Evolutionary conservation across 73 alveolate genomes (phyloP).

Genomic region (Symbiodinium natans): DNA sequence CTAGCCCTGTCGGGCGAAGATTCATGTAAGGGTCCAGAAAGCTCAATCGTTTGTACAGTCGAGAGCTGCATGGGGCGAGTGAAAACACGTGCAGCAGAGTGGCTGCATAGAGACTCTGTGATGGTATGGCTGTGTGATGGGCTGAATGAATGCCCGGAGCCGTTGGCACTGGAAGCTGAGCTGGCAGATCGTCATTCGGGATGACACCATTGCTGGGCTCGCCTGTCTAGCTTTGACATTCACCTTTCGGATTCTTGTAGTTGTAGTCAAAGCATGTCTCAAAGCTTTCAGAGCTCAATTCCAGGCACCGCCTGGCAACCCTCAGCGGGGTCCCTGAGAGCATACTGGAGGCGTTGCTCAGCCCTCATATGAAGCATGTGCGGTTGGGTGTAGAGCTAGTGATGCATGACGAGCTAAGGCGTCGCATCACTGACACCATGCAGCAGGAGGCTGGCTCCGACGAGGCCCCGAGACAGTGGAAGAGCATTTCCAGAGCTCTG

Average conservation of each 20-base stretch:
- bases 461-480: background rate
- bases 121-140: too few relatives aligned
- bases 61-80: too few relatives aligned
- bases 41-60: too few relatives aligned
- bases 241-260: too few relatives aligned
- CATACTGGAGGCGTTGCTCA: background rate
- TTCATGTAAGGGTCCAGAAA: too few relatives aligned
- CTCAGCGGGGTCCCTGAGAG: slow-evolving; percentile 11
- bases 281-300: too few relatives aligned
- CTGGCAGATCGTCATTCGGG: slow-evolving; percentile 47
- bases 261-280: too few relatives aligned
- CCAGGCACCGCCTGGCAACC: slow-evolving; percentile 57
- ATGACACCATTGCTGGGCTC: slow-evolving; percentile 37
- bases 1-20: too few relatives aligned
- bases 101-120: too few relatives aligned
- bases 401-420: background rate
- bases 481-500: background rate
- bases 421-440: background rate
- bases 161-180: too few relatives aligned
- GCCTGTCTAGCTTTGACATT: background rate
- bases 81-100: too few relatives aligned
- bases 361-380: background rate
- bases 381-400: background rate
- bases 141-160: too few relatives aligned
- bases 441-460: background rate